Percentiles rank a stretch among this genome's conserved stretches.
Conservation (phyloP, 805 yeast species). For the Kluyveromyces dobzhanskii region DNA sequence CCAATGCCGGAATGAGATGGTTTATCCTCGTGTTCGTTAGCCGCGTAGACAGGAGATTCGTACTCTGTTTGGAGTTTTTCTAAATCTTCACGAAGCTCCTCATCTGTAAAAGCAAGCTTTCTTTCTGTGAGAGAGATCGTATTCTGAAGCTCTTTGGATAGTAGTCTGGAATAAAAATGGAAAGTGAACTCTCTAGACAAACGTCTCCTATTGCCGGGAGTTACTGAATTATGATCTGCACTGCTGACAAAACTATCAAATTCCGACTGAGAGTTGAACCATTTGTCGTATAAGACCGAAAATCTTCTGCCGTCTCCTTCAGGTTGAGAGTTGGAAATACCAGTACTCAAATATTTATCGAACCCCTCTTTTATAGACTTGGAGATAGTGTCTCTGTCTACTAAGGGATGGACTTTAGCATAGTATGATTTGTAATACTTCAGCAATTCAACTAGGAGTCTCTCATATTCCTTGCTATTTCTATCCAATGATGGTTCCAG, state of each 20-base stretch:
- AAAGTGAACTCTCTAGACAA: conserved; percentile 35
- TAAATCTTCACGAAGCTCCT: conserved; percentile 54
- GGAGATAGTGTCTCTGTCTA: conserved; percentile 27
- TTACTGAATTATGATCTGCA: conserved; percentile 60
- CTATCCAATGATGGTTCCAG: conserved; percentile 24
- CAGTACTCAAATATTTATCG: conserved; percentile 14
- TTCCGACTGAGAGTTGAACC: conserved; percentile 56
- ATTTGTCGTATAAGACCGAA: conserved; percentile 58
- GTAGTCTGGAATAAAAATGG: conserved; percentile 28
- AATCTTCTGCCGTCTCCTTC: conserved; percentile 28
- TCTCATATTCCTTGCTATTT: conserved; percentile 30
- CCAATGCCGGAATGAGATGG: conserved; percentile 23
- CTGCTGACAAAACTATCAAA: conserved; percentile 64
- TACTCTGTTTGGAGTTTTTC: conserved; percentile 33
- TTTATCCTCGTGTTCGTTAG: conserved; percentile 34
- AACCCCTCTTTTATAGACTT: conserved; percentile 7
- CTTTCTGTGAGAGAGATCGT: conserved; percentile 62
- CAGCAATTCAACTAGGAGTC: conserved; percentile 39
- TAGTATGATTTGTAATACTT: conserved; percentile 45
- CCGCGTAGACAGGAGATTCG: conserved; percentile 31
- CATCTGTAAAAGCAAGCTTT: conserved; percentile 54
- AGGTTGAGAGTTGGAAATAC: conserved; percentile 8
- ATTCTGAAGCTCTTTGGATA: conserved; percentile 35
- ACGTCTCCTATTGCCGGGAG: conserved; percentile 16
- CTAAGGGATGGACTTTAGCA: conserved; percentile 41